phyloP scores from a whole-genome alignment of 129 eudicot species.

The Arctium minus region DNA sequence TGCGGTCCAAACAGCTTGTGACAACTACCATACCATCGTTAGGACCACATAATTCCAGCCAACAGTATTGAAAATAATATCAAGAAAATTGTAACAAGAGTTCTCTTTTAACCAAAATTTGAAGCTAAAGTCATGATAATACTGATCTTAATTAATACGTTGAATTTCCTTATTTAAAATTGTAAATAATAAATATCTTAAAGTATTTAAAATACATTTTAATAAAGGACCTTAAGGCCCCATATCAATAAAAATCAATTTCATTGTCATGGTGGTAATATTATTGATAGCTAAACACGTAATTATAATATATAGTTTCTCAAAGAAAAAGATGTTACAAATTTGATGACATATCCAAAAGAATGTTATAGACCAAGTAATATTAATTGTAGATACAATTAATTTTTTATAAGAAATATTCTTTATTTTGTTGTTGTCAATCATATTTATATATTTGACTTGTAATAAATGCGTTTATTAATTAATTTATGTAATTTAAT shows the following conservation, averaged over 20 bases:
- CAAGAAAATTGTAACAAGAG: background rate
- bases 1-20: slow-evolving; percentile 38
- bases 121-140: background rate
- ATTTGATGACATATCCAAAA: background rate
- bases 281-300: background rate
- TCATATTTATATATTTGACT: too few relatives aligned
- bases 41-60: slow-evolving; percentile 41
- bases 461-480: background rate
- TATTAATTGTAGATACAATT: background rate
- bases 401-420: too few relatives aligned
- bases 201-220: background rate
- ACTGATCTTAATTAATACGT: background rate
- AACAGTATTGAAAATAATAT: background rate
- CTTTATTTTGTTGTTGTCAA: background rate
- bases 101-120: background rate
- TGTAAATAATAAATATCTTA: background rate
- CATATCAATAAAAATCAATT: background rate
- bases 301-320: too few relatives aligned
- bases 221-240: background rate
- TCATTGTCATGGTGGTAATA: background rate
- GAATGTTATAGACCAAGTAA: background rate
- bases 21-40: slow-evolving; percentile 15
- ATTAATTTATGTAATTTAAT: background rate
- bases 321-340: too few relatives aligned
- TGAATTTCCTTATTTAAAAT: background rate